phyloP scores from a whole-genome alignment of 108 stramenopile species.

The Cyclostephanos invisitatus region DNA sequence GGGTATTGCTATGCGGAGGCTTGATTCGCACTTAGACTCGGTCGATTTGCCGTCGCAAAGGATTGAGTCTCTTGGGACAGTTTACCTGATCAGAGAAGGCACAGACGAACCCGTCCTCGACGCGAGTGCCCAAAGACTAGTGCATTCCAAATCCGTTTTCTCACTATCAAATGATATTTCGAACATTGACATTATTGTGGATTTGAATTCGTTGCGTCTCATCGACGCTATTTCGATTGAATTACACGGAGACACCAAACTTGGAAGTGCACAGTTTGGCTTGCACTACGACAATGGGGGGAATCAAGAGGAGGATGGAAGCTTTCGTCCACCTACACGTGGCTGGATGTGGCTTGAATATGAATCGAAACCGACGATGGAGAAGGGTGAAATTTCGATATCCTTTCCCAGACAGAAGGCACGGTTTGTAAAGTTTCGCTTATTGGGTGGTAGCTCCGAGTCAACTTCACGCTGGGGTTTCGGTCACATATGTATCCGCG shows the following conservation, averaged over 20 bases:
- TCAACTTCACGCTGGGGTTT: conserved; percentile 15
- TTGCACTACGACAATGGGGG: conserved; percentile 16
- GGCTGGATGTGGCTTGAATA: conserved; percentile 16
- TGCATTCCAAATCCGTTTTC: conserved; percentile 2
- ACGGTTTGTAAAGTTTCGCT: conserved; percentile 11
- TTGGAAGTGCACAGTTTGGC: neutral
- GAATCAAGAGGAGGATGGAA: conserved; percentile 15
- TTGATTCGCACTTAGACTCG: conserved; percentile 2
- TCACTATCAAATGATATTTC: conserved; percentile 9
- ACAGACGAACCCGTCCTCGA: conserved; percentile 2
- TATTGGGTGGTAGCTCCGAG: conserved; percentile 3
- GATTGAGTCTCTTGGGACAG: conserved; percentile 1
- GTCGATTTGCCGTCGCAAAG: conserved; percentile 5
- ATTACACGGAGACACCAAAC: neutral
- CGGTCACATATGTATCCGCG: conserved; percentile 1
- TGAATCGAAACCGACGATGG: neutral
- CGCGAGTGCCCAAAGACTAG: conserved; percentile 1
- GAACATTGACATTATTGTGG: conserved; percentile 3
- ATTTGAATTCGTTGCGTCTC: conserved; percentile 9
- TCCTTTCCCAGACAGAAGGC: conserved; percentile 4
- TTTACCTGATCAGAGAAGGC: conserved; percentile 12
- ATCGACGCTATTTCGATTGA: neutral
- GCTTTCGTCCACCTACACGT: neutral
- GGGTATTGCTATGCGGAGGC: neutral
- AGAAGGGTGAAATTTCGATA: neutral